Conservation (phyloP, 164 flowering plant genomes). For the Macadamia integrifolia region DNA sequence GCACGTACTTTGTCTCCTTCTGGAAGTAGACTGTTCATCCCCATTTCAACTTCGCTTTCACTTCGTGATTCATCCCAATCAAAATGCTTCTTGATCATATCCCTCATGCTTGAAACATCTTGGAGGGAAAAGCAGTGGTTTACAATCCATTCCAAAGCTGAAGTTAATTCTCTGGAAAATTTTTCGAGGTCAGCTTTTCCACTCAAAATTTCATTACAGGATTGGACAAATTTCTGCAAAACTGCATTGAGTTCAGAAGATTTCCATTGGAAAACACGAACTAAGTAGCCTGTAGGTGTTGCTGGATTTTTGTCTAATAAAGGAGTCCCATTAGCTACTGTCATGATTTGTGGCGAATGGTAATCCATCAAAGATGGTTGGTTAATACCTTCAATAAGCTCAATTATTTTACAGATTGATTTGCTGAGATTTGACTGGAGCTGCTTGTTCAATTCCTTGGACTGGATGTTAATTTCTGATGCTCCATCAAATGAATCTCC, state of each 20-base stretch:
- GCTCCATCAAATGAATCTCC: constrained; percentile 21
- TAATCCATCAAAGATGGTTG: constrained; percentile 29
- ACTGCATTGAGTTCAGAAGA: constrained; percentile 46
- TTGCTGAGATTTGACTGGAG: constrained; percentile 30
- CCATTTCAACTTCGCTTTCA: constrained; percentile 32
- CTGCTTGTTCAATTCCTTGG: constrained; percentile 20
- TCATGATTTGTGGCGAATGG: constrained; percentile 17
- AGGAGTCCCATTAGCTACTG: constrained; percentile 23
- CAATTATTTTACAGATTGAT: constrained; percentile 54
- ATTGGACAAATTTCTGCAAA: constrained; percentile 31
- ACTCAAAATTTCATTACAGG: constrained; percentile 44
- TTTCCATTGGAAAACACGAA: constrained; percentile 71
- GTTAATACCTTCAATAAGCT: constrained; percentile 63
- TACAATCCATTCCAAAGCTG: constrained; percentile 56
- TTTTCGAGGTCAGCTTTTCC: constrained; percentile 41
- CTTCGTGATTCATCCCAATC: constrained; percentile 34
- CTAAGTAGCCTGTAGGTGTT: constrained; percentile 35
- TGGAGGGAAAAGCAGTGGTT: constrained; percentile 51
- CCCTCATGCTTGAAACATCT: constrained; percentile 53
- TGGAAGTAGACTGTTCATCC: constrained; percentile 7
- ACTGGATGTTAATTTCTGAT: constrained; percentile 12
- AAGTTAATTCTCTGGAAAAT: constrained; percentile 41
- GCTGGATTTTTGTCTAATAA: constrained; percentile 14
- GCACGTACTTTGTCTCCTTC: constrained; percentile 9
- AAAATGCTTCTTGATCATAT: constrained; percentile 46